Conservation (phyloP, 1,139 yeast genomes). For the Fermentozyma sake region DNA sequence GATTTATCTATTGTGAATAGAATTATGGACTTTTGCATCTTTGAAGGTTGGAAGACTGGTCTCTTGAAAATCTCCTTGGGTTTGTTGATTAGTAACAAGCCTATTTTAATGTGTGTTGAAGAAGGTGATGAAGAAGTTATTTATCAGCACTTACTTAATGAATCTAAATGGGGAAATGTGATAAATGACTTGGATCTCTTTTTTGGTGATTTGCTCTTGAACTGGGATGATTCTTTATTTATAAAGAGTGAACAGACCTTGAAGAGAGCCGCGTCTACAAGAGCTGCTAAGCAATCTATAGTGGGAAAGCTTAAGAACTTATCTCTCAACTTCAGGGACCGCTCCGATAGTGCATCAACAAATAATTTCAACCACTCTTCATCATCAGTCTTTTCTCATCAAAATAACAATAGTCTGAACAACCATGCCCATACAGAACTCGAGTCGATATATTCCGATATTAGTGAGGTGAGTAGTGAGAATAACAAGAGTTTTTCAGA, state of each 20-base stretch:
- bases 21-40: conserved; percentile 51
- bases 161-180: conserved; percentile 49
- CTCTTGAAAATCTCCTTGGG: conserved; percentile 59
- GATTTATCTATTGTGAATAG: conserved; percentile 46
- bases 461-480: conserved; percentile 16
- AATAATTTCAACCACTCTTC: conserved; percentile 14
- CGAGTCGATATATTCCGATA: conserved; percentile 31
- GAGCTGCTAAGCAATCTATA: conserved; percentile 6
- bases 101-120: conserved; percentile 45
- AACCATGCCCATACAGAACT: conserved; percentile 13
- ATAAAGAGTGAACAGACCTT: conserved; percentile 1
- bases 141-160: conserved; percentile 57
- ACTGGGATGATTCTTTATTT: conserved; percentile 35
- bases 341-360: conserved; percentile 7
- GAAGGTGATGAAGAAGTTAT: conserved; percentile 56
- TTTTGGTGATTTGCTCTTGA: conserved; percentile 35
- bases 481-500: conserved; percentile 18
- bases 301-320: conserved; percentile 13
- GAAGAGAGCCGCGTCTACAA: neutral
- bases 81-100: conserved; percentile 47
- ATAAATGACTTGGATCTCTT: conserved; percentile 44
- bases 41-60: conserved; percentile 66
- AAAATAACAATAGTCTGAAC: conserved; percentile 1
- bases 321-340: conserved; percentile 11
- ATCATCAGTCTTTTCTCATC: conserved; percentile 17